Conservation (phyloP, 345 rosid species). For the Crucihimalaya himalaica region DNA sequence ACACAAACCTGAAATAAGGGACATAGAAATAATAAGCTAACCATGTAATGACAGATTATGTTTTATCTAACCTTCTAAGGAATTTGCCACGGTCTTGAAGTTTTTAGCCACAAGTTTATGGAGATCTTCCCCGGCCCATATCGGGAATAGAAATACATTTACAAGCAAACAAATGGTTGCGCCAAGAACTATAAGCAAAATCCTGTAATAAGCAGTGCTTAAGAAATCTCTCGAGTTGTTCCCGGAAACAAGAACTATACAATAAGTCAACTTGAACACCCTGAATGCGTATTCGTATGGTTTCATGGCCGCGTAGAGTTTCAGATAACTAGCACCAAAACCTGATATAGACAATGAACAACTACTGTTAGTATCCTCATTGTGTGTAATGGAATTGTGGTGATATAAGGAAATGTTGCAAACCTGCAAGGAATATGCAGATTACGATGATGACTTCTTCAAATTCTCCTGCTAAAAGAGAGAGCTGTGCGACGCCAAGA, state of each 20-base stretch:
- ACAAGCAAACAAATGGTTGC: slow-evolving; percentile 61
- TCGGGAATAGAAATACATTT: slow-evolving; percentile 61
- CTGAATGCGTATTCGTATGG: slow-evolving; percentile 73
- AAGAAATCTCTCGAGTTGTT: slow-evolving; percentile 50
- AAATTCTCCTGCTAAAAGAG: slow-evolving; percentile 46
- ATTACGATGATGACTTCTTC: slow-evolving; percentile 55
- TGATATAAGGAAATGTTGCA: not conserved
- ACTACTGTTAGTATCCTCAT: not conserved
- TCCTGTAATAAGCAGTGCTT: slow-evolving; percentile 58
- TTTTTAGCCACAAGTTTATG: slow-evolving; percentile 81
- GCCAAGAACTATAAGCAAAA: slow-evolving; percentile 62
- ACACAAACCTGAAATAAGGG: not conserved
- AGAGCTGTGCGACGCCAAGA: slow-evolving; percentile 67
- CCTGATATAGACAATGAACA: slow-evolving; percentile 41
- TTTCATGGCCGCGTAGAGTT: slow-evolving; percentile 69
- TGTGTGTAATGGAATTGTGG: not conserved
- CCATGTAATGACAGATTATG: not conserved
- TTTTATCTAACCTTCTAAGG: slow-evolving; percentile 62
- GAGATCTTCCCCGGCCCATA: slow-evolving; percentile 86
- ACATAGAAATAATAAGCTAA: not conserved
- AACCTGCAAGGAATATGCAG: slow-evolving; percentile 77
- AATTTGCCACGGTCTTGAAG: slow-evolving; percentile 68
- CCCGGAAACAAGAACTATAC: slow-evolving; percentile 77
- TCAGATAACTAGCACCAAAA: slow-evolving; percentile 58
- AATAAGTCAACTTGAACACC: slow-evolving; percentile 75